phyloP scores from a whole-genome alignment of 192 early-diverging fungal genomes.

The Podila epigama region DNA sequence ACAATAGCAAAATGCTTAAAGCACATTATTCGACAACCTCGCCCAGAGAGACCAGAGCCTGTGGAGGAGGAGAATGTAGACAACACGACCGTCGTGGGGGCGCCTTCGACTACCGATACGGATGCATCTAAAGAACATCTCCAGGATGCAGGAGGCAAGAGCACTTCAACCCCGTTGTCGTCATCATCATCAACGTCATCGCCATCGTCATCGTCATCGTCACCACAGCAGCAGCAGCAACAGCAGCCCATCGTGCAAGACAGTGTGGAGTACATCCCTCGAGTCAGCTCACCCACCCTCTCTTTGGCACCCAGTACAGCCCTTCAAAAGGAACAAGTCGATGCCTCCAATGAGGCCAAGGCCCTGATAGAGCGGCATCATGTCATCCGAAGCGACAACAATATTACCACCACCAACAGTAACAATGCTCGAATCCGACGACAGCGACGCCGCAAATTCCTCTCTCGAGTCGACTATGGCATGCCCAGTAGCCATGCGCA shows the following conservation, averaged over 20 bases:
- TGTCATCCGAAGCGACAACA: too few species aligned
- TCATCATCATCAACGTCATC: background rate
- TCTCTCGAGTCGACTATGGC: slow-evolving; percentile 63
- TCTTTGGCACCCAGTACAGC: slow-evolving; percentile 31
- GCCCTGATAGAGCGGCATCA: background rate
- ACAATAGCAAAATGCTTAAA: slow-evolving; percentile 50
- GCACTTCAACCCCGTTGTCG: background rate
- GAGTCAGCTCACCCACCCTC: slow-evolving; percentile 16
- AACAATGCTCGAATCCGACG: slow-evolving; percentile 27
- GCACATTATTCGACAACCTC: slow-evolving; percentile 47
- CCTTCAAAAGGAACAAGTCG: slow-evolving; percentile 32
- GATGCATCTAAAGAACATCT: background rate
- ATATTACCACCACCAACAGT: too few species aligned
- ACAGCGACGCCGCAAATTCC: slow-evolving; percentile 24
- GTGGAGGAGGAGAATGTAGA: background rate
- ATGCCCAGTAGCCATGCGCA: slow-evolving; percentile 80
- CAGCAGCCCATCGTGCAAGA: background rate
- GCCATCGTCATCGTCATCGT: background rate
- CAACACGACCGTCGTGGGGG: background rate
- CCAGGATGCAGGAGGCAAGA: too few species aligned
- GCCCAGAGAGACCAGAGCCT: slow-evolving; percentile 25
- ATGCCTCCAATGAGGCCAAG: slow-evolving; percentile 29
- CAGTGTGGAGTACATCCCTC: slow-evolving; percentile 10
- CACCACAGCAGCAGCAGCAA: background rate
- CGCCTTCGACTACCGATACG: background rate